phyloP scores from a whole-genome alignment of 495 filamentous ascomycete genomes.

The Xylaria bambusicola region DNA sequence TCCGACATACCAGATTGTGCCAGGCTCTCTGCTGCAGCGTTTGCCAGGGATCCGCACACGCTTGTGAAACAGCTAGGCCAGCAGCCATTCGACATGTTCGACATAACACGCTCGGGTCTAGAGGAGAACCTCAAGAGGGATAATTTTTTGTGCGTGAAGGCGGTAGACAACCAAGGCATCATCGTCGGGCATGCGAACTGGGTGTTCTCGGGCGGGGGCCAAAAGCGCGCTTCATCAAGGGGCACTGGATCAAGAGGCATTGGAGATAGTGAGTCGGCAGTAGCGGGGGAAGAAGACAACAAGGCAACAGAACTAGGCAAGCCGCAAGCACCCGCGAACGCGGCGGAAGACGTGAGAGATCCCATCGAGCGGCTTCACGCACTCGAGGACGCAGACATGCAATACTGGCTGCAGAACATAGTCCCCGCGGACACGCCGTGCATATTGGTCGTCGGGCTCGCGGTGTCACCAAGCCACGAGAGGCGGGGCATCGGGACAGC shows the following conservation, averaged over 20 bases:
- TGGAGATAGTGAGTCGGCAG: slow-evolving; percentile 8
- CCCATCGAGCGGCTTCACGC: slow-evolving; percentile 29
- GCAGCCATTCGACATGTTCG: slow-evolving; percentile 21
- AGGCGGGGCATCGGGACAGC: slow-evolving; percentile 43
- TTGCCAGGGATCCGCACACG: slow-evolving; percentile 22
- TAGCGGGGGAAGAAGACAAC: neutral
- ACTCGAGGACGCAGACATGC: slow-evolving; percentile 25
- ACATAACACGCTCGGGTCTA: slow-evolving; percentile 11
- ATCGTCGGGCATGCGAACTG: slow-evolving; percentile 25
- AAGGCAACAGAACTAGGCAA: slow-evolving; percentile 1
- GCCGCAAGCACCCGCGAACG: neutral
- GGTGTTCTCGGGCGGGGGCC: slow-evolving; percentile 22
- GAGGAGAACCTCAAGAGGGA: slow-evolving; percentile 18
- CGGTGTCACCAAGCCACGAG: slow-evolving; percentile 28
- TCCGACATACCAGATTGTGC: slow-evolving; percentile 18
- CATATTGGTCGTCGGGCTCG: slow-evolving; percentile 28
- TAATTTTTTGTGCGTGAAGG: slow-evolving; percentile 25
- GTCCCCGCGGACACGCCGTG: slow-evolving; percentile 26
- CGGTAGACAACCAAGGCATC: slow-evolving; percentile 23
- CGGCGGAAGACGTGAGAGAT: too few relatives aligned
- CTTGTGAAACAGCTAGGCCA: slow-evolving; percentile 23
- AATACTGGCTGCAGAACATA: slow-evolving; percentile 26
- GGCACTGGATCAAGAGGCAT: slow-evolving; percentile 10
- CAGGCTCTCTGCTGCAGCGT: slow-evolving; percentile 15
- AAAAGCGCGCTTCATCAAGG: slow-evolving; percentile 13